Conservation (phyloP, 805 yeast genomes). For the Metschnikowia similis region DNA sequence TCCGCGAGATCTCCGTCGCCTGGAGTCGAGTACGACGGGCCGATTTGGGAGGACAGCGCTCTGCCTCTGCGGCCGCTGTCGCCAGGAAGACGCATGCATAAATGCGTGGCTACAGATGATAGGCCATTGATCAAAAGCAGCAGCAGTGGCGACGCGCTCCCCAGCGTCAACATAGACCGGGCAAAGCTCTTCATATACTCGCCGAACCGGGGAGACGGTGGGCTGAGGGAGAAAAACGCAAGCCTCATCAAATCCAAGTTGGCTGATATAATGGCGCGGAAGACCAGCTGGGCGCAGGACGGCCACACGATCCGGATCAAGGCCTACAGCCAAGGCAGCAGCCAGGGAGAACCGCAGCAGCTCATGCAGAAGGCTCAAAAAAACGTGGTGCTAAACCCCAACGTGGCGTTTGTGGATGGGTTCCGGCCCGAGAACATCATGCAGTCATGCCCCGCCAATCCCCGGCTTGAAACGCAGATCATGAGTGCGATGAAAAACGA, state of each 20-base stretch:
- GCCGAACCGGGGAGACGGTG: slow-evolving; percentile 1
- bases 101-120: slow-evolving; percentile 15
- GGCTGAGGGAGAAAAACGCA: slow-evolving; percentile 4
- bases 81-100: not conserved
- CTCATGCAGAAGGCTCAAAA: slow-evolving; percentile 6
- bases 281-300: not conserved
- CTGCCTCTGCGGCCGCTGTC: slow-evolving; percentile 5
- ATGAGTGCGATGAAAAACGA: slow-evolving; percentile 51
- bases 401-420: slow-evolving; percentile 44
- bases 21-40: slow-evolving; percentile 13
- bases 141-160: slow-evolving; percentile 6
- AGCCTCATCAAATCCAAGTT: slow-evolving; percentile 5
- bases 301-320: not conserved
- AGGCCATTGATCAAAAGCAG: slow-evolving; percentile 9
- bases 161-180: slow-evolving; percentile 7
- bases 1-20: slow-evolving; percentile 15
- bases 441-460: slow-evolving; percentile 52
- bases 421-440: slow-evolving; percentile 49
- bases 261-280: not conserved
- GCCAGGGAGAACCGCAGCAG: not conserved
- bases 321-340: not conserved
- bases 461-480: slow-evolving; percentile 48
- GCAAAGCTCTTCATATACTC: slow-evolving; percentile 5
- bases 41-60: slow-evolving; percentile 11
- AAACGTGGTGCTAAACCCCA: slow-evolving; percentile 22